Conservation (phyloP, 1,139 yeast genomes). For the Suhomyces ambrosiae region DNA sequence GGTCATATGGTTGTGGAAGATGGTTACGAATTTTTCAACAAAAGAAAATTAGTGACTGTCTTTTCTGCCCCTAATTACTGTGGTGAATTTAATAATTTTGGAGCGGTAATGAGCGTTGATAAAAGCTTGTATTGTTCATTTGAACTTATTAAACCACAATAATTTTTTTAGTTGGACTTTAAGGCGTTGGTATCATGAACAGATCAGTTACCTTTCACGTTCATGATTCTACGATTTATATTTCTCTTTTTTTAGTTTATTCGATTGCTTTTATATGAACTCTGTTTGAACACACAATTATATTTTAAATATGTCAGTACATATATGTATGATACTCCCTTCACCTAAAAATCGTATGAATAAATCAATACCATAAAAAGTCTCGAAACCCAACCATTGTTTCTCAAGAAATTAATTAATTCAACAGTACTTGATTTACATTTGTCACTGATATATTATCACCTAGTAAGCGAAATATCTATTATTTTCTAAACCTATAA, state of each 20-base stretch:
- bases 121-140: slow-evolving; percentile 76
- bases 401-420: no score
- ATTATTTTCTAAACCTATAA: background rate
- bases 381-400: no score
- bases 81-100: slow-evolving; percentile 90
- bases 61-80: slow-evolving; percentile 91
- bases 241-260: slow-evolving; percentile 8
- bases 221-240: slow-evolving; percentile 13
- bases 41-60: slow-evolving; percentile 75
- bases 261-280: slow-evolving; percentile 1
- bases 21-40: slow-evolving; percentile 85
- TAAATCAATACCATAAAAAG: no score
- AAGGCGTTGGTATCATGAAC: slow-evolving; percentile 9
- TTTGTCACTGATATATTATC: no score
- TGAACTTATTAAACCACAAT: slow-evolving; percentile 72
- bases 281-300: no score
- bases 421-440: no score
- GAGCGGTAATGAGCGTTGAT: slow-evolving; percentile 87
- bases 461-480: background rate
- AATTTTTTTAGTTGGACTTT: slow-evolving; percentile 8
- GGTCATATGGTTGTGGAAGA: slow-evolving; percentile 96
- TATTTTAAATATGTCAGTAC: no score
- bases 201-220: background rate
- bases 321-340: no score
- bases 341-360: no score